phyloP scores from a whole-genome alignment of 352 stramenopile genomes.

The Pythium sp. region DNA sequence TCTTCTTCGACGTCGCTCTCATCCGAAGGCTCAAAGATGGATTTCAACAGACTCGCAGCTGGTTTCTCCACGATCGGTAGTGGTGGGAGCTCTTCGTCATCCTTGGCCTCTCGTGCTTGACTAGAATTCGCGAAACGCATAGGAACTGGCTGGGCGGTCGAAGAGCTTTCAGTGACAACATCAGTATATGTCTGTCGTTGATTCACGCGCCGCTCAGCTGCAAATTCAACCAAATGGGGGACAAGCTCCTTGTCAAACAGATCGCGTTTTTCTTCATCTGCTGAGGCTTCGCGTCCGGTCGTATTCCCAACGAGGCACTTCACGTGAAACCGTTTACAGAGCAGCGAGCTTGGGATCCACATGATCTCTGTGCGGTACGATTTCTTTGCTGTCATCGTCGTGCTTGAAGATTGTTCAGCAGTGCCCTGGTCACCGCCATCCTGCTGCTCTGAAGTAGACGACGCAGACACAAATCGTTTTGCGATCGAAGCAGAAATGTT shows the following conservation, averaged over 20 bases:
- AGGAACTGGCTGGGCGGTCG: neutral
- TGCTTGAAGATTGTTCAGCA: neutral
- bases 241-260: slow-evolving; percentile 75
- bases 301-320: slow-evolving; percentile 37
- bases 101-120: neutral
- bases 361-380: slow-evolving; percentile 47
- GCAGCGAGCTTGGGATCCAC: slow-evolving; percentile 65
- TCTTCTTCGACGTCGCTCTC: slow-evolving; percentile 44
- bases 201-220: slow-evolving; percentile 28
- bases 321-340: slow-evolving; percentile 84
- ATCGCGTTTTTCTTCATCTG: slow-evolving; percentile 28
- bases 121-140: neutral
- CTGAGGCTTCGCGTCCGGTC: slow-evolving; percentile 24
- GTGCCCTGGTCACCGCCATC: slow-evolving; percentile 5
- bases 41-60: slow-evolving; percentile 55
- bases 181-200: slow-evolving; percentile 1
- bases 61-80: slow-evolving; percentile 45
- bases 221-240: slow-evolving; percentile 66
- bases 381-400: slow-evolving; percentile 23
- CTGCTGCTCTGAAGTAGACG: slow-evolving; percentile 12
- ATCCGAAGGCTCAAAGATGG: slow-evolving; percentile 82
- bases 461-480: slow-evolving; percentile 74
- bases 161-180: neutral
- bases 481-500: slow-evolving; percentile 80
- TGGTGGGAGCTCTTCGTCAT: slow-evolving; percentile 28